Conservation (phyloP, 805 yeast genomes). For the Metschnikowia noctiluminum region DNA sequence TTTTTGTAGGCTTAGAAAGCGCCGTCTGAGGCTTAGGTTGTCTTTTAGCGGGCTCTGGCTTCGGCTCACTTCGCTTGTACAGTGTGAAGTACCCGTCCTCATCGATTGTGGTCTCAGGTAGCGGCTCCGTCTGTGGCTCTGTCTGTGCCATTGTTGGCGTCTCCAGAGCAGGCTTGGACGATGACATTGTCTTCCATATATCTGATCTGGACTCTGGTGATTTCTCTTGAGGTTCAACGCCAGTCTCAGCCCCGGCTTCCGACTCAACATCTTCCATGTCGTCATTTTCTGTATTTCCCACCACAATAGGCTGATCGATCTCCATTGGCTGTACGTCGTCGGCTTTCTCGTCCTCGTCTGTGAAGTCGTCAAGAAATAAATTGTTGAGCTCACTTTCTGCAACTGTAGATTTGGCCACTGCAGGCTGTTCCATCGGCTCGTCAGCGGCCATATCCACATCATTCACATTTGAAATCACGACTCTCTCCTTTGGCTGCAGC, state of each 20-base stretch:
- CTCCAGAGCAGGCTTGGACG: background rate
- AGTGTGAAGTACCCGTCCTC: constrained; percentile 53
- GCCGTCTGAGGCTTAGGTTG: background rate
- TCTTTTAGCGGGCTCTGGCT: constrained; percentile 3
- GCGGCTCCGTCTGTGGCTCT: background rate
- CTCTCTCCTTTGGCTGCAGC: constrained; percentile 33
- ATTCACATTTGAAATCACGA: constrained; percentile 27
- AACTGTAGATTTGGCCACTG: constrained; percentile 1
- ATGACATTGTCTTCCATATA: constrained; percentile 5
- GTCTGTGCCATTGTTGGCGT: background rate
- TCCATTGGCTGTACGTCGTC: constrained; percentile 5
- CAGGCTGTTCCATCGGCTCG: background rate
- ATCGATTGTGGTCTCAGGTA: constrained; percentile 26
- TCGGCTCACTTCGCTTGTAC: constrained; percentile 19
- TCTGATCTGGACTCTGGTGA: constrained; percentile 1
- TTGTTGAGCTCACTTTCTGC: constrained; percentile 11
- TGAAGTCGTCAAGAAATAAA: constrained; percentile 18
- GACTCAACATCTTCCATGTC: background rate
- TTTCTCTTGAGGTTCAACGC: background rate
- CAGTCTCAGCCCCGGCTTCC: background rate
- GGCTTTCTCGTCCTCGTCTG: constrained; percentile 13
- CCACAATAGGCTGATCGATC: constrained; percentile 14
- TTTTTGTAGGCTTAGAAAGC: constrained; percentile 1
- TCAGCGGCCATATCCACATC: constrained; percentile 4
- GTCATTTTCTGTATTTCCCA: constrained; percentile 4